Evolutionary conservation across 257 asterid species (phyloP).

Genomic region (Primulina tabacum): DNA sequence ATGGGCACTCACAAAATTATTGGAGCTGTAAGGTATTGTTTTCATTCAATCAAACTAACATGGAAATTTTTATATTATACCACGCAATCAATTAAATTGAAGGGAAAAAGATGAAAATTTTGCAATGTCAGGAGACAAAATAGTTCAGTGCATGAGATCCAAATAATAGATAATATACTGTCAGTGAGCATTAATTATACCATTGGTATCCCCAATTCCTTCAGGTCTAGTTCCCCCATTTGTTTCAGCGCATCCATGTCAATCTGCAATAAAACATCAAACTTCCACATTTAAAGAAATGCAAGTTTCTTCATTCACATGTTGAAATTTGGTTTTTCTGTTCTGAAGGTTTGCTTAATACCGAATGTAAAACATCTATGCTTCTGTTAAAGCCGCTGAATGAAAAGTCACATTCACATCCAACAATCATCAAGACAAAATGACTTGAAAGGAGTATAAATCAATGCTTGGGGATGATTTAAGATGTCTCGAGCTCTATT

Average conservation of each 20-base stretch:
- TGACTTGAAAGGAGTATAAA: not conserved
- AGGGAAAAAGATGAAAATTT: no score
- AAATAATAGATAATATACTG: not conserved
- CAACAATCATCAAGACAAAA: not conserved
- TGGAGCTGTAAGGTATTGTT: not conserved
- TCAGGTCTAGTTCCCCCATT: constrained; percentile 68
- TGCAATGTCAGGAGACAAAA: not conserved
- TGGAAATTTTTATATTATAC: not conserved
- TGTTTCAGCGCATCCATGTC: constrained; percentile 71
- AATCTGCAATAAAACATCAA: constrained; percentile 42
- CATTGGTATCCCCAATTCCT: constrained; percentile 79
- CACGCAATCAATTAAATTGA: not conserved
- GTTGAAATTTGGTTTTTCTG: not conserved
- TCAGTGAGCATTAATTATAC: constrained; percentile 32
- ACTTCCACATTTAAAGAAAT: not conserved
- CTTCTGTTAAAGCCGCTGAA: constrained; percentile 1
- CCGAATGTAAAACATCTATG: not conserved
- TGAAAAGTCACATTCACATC: not conserved
- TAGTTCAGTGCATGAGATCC: not conserved
- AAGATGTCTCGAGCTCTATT: not conserved
- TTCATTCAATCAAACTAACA: not conserved
- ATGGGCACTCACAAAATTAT: not conserved
- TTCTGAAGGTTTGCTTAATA: not conserved
- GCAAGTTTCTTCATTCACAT: not conserved
- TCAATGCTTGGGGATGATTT: not conserved